Evolutionary conservation across 2,329 filamentous ascomycete species (phyloP).

Genomic region (Paraphoma chrysanthemicola): DNA sequence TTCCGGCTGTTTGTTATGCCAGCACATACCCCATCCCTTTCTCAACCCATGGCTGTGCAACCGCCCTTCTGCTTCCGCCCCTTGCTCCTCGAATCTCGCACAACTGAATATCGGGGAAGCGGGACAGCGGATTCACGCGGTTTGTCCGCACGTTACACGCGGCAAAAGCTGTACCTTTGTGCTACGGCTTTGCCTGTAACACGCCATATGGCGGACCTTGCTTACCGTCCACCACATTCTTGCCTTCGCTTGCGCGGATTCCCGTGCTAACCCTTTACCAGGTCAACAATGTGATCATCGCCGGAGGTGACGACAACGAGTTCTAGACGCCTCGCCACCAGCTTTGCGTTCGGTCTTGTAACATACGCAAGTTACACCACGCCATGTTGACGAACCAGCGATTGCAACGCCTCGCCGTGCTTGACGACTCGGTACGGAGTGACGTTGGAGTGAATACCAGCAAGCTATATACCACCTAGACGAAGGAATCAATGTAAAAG

Average conservation of each 20-base stretch:
- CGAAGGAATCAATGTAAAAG: conserved; percentile 9
- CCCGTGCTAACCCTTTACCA: conserved; percentile 34
- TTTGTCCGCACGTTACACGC: conserved; percentile 27
- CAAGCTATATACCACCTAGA: conserved; percentile 18
- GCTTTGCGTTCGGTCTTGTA: not conserved
- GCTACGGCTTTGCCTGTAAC: not conserved
- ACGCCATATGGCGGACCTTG: conserved; percentile 1
- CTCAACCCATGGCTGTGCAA: conserved; percentile 11
- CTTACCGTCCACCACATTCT: not conserved
- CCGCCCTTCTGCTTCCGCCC: conserved; percentile 13
- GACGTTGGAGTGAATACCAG: conserved; percentile 2
- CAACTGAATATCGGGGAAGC: conserved; percentile 27
- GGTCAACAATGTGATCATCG: conserved; percentile 92
- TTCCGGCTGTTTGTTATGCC: conserved; percentile 15
- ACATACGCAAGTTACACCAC: not conserved
- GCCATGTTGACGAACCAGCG: too few relatives aligned
- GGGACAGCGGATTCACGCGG: conserved; percentile 15
- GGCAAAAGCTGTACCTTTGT: conserved; percentile 13
- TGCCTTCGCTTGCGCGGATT: conserved; percentile 1
- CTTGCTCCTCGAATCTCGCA: conserved; percentile 12
- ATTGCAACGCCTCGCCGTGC: not conserved
- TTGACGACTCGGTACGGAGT: not conserved
- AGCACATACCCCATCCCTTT: conserved; percentile 14
- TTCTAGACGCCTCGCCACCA: conserved; percentile 62
- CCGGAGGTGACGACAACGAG: conserved; percentile 85